Conservation (phyloP, 495 filamentous ascomycete species). For the Aspergillus heteromorphus region DNA sequence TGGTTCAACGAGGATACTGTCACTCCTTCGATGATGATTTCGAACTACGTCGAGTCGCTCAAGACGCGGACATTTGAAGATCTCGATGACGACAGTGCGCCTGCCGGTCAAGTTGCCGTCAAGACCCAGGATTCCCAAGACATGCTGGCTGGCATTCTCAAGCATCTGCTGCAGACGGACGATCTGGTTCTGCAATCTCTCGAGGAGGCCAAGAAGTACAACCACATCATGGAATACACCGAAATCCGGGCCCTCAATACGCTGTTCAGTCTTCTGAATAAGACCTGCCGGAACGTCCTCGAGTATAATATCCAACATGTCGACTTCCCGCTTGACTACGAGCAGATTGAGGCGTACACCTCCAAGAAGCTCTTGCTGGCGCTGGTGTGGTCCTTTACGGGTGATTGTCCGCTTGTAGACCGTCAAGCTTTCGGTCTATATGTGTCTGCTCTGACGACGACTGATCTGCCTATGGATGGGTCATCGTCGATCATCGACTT, state of each 20-base stretch:
- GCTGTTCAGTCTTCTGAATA: conserved; percentile 91
- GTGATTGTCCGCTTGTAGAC: conserved; percentile 85
- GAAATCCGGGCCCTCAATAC: conserved; percentile 85
- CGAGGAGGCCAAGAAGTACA: conserved; percentile 65
- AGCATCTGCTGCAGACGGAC: conserved; percentile 68
- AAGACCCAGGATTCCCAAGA: conserved; percentile 71
- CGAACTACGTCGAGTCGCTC: conserved; percentile 81
- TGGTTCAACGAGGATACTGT: conserved; percentile 99
- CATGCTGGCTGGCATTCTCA: conserved; percentile 70
- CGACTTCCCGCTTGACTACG: conserved; percentile 86
- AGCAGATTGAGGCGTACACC: conserved; percentile 82
- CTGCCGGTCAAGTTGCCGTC: conserved; percentile 71
- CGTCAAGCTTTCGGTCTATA: conserved; percentile 84
- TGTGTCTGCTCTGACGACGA: conserved; percentile 70
- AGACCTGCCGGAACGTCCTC: conserved; percentile 81
- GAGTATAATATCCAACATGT: conserved; percentile 92
- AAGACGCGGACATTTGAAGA: conserved; percentile 82
- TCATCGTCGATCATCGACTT: conserved; percentile 90
- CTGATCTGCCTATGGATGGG: conserved; percentile 70
- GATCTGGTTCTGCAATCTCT: conserved; percentile 74
- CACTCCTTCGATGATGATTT: conserved; percentile 83
- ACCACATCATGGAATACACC: conserved; percentile 98
- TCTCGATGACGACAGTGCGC: conserved; percentile 81
- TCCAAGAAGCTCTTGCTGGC: conserved; percentile 90
- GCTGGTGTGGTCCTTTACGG: conserved; percentile 88